Evolutionary conservation across 2,329 filamentous ascomycete species (phyloP).

Genomic region (Fusarium sp.): DNA sequence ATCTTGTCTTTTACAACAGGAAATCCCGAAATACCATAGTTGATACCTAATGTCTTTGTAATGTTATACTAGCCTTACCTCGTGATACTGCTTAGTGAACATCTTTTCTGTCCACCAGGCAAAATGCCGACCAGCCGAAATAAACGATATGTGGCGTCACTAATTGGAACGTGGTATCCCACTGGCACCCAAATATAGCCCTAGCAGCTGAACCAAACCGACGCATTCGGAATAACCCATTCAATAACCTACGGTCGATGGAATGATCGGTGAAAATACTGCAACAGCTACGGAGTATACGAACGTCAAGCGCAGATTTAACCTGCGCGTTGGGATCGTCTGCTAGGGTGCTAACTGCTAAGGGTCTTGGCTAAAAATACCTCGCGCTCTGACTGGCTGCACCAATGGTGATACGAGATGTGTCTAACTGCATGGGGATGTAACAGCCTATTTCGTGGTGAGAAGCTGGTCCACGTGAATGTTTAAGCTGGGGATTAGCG

Average conservation of each 20-base stretch:
- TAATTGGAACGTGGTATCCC: neutral
- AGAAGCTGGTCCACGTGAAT: conserved; percentile 4
- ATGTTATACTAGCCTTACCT: too few species aligned
- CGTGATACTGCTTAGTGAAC: too few species aligned
- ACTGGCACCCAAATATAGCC: neutral
- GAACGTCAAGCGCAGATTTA: neutral
- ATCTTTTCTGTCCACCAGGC: neutral
- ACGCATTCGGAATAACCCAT: conserved; percentile 14
- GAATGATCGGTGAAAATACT: conserved; percentile 20
- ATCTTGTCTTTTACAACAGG: too few species aligned
- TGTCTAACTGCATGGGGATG: neutral
- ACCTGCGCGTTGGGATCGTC: neutral
- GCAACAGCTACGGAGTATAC: conserved; percentile 7
- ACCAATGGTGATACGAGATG: conserved; percentile 12
- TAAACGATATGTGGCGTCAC: conserved; percentile 13
- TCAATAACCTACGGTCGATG: conserved; percentile 7
- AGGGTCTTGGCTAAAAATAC: conserved; percentile 11
- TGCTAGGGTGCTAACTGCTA: neutral
- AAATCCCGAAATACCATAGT: too few species aligned
- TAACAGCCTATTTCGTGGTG: conserved; percentile 1
- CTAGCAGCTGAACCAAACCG: neutral
- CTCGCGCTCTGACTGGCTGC: neutral
- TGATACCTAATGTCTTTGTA: too few species aligned
- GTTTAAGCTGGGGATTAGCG: neutral
- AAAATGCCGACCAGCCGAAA: conserved; percentile 12